phyloP scores from a whole-genome alignment of 2,329 filamentous ascomycete genomes.

The Tolypocladium endophyticum region DNA sequence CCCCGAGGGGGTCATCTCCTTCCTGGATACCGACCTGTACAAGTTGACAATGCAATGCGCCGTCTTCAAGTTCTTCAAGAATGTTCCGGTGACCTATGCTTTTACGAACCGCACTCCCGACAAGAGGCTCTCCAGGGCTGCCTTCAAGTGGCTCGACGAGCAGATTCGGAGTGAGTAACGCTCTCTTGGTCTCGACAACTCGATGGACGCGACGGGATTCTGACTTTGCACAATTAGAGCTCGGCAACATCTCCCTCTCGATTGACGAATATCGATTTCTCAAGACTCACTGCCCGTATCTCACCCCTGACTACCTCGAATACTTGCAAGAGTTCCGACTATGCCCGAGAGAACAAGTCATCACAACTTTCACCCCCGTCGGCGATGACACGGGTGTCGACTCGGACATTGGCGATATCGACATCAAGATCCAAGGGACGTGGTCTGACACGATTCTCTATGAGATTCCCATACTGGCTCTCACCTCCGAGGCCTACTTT shows the following conservation, averaged over 20 bases:
- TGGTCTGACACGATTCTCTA: conserved; percentile 97
- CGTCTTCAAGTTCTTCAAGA: conserved; percentile 82
- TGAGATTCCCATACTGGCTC: conserved; percentile 85
- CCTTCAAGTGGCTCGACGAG: conserved; percentile 73
- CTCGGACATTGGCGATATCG: conserved; percentile 61
- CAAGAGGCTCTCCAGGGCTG: conserved; percentile 77
- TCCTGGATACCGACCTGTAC: conserved; percentile 78
- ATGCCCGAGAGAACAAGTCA: conserved; percentile 69
- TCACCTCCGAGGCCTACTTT: conserved; percentile 96
- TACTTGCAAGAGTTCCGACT: conserved; percentile 78
- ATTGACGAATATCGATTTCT: conserved; percentile 74
- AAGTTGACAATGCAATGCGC: conserved; percentile 99
- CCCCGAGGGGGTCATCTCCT: conserved; percentile 70
- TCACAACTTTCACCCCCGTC: conserved; percentile 52
- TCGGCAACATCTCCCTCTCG: conserved; percentile 71
- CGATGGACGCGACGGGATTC: background rate
- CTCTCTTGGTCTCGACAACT: background rate
- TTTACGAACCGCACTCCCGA: conserved; percentile 94
- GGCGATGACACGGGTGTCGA: conserved; percentile 49
- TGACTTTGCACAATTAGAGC: conserved; percentile 42
- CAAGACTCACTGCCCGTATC: conserved; percentile 67
- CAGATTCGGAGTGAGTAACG: conserved; percentile 63
- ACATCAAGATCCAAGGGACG: conserved; percentile 66
- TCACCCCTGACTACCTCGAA: conserved; percentile 64
- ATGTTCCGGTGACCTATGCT: conserved; percentile 74